phyloP scores from a whole-genome alignment of 1,284 basidiomycete genomes.

The Cryptococcus sp. region DNA sequence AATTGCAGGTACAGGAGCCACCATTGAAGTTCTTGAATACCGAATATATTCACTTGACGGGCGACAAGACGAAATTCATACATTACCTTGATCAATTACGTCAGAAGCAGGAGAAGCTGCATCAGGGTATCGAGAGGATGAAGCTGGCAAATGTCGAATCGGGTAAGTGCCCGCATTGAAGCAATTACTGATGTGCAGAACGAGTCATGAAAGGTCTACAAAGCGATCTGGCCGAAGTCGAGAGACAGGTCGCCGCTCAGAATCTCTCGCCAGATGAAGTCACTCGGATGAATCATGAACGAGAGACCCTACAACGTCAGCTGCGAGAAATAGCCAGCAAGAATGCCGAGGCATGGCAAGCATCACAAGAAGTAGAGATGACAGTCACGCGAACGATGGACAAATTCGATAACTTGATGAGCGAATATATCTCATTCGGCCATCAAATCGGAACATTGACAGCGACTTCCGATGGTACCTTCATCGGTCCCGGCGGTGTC shows the following conservation, averaged over 20 bases:
- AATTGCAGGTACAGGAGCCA: conserved; percentile 39
- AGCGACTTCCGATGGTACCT: conserved; percentile 8
- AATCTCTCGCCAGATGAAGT: conserved; percentile 83
- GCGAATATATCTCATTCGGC: conserved; percentile 66
- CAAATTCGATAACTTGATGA: conserved; percentile 70
- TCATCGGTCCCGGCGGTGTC: conserved; percentile 55
- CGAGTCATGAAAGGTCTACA: conserved; percentile 47
- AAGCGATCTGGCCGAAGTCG: conserved; percentile 59
- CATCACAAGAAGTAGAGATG: conserved; percentile 70
- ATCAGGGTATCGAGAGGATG: conserved; percentile 25
- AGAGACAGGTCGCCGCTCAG: conserved; percentile 67
- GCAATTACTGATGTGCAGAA: conserved; percentile 44
- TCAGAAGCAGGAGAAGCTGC: conserved; percentile 43
- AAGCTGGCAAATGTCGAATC: conserved; percentile 27
- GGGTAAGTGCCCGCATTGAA: conserved; percentile 23
- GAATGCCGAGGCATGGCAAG: conserved; percentile 64
- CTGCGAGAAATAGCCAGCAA: conserved; percentile 70
- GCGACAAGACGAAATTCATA: conserved; percentile 46
- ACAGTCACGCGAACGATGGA: conserved; percentile 68
- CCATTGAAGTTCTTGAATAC: conserved; percentile 40
- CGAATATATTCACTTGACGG: conserved; percentile 39
- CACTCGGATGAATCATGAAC: conserved; percentile 75
- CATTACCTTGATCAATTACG: conserved; percentile 38
- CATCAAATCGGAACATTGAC: conserved; percentile 66
- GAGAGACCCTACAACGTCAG: conserved; percentile 64